phyloP scores from a whole-genome alignment of 2,329 filamentous ascomycete species.

The Didymella exigua region DNA sequence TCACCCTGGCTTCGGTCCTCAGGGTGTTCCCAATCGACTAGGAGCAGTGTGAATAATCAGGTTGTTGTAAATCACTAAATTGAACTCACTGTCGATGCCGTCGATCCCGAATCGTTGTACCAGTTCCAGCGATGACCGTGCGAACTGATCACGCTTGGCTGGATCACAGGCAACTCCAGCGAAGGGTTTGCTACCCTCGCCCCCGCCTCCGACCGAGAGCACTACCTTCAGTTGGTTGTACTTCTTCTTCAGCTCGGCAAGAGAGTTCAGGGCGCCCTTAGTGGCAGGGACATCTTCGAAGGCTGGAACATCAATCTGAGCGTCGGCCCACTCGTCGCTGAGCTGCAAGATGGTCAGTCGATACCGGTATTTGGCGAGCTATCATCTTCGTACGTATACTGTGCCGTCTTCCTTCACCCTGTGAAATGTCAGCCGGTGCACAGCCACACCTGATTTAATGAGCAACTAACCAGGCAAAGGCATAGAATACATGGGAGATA shows the following conservation, averaged over 20 bases:
- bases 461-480: conserved; percentile 67
- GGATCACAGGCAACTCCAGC: conserved; percentile 68
- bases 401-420: conserved; percentile 73
- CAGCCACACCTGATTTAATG: conserved; percentile 11
- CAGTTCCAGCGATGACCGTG: conserved; percentile 67
- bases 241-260: conserved; percentile 73
- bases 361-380: conserved; percentile 39
- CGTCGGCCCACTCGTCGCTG: conserved; percentile 79
- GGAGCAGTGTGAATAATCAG: conserved; percentile 18
- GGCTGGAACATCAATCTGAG: conserved; percentile 73
- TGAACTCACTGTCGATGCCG: conserved; percentile 72
- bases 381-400: conserved; percentile 67
- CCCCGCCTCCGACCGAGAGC: conserved; percentile 78
- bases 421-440: conserved; percentile 26
- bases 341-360: conserved; percentile 58
- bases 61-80: too few relatives aligned
- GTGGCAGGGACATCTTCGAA: conserved; percentile 41
- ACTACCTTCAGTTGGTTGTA: conserved; percentile 76
- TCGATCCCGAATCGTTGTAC: conserved; percentile 74
- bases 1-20: conserved; percentile 67
- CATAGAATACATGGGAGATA: conserved; percentile 82
- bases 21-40: conserved; percentile 84
- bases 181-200: conserved; percentile 69
- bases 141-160: conserved; percentile 70
- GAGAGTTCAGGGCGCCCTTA: conserved; percentile 68